Conservation (phyloP, 2,329 filamentous ascomycete species). For the Verticillium isaacii region DNA sequence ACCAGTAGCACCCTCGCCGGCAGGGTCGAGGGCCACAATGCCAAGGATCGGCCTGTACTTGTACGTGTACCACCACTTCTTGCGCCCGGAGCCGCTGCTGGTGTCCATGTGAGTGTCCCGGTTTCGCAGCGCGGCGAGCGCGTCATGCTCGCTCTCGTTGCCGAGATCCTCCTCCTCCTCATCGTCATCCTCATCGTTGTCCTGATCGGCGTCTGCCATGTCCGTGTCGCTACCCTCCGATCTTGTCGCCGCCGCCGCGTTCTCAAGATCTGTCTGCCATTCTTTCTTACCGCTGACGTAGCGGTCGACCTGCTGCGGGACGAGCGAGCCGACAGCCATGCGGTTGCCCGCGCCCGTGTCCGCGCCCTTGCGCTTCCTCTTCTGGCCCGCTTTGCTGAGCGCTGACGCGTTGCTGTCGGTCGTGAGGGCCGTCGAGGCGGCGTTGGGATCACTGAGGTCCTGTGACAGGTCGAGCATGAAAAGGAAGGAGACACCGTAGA, state of each 20-base stretch:
- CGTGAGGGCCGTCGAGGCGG: conserved; percentile 12
- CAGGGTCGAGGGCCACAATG: conserved; percentile 39
- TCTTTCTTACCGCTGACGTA: conserved; percentile 30
- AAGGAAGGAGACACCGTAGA: conserved; percentile 82
- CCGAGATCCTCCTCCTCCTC: conserved; percentile 32
- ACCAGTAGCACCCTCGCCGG: background rate
- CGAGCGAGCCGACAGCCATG: conserved; percentile 42
- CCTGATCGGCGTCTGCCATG: conserved; percentile 27
- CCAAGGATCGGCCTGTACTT: conserved; percentile 95
- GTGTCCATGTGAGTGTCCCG: conserved; percentile 13
- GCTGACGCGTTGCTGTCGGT: conserved; percentile 12
- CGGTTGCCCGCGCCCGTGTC: conserved; percentile 49
- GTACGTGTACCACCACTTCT: conserved; percentile 72
- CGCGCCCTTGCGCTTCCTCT: conserved; percentile 48
- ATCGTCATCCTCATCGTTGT: conserved; percentile 23
- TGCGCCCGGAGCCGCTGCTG: conserved; percentile 17
- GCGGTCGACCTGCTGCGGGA: conserved; percentile 33
- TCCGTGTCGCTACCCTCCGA: conserved; percentile 32
- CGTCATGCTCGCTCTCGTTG: conserved; percentile 15
- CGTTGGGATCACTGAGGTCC: conserved; percentile 50
- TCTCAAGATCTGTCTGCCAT: conserved; percentile 21
- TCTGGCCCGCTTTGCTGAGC: conserved; percentile 29
- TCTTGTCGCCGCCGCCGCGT: conserved; percentile 18
- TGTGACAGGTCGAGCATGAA: conserved; percentile 85
- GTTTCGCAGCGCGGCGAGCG: conserved; percentile 28